Evolutionary conservation across 2,329 filamentous ascomycete genomes (phyloP).

Genomic region (Cladophialophora psammophila): DNA sequence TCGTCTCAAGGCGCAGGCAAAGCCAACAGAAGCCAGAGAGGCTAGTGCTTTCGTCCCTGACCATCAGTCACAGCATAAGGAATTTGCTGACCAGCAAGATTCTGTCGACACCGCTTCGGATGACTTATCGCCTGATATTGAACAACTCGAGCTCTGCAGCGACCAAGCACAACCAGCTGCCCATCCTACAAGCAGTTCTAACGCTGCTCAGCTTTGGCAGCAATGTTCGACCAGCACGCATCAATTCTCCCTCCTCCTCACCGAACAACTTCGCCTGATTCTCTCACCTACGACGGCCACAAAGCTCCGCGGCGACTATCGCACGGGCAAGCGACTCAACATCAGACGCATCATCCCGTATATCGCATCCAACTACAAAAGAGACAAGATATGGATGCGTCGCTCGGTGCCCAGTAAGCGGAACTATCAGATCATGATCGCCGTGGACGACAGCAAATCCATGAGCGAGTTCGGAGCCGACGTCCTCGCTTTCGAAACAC

Average conservation of each 20-base stretch:
- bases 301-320: conserved; percentile 94
- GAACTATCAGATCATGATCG: conserved; percentile 95
- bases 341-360: conserved; percentile 99
- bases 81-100: conserved; percentile 40
- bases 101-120: conserved; percentile 57
- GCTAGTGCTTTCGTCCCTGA: conserved; percentile 64
- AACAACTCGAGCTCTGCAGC: conserved; percentile 72
- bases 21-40: conserved; percentile 52
- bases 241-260: conserved; percentile 83
- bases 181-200: conserved; percentile 55
- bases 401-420: conserved; percentile 90
- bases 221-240: conserved; percentile 85
- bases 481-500: conserved; percentile 86
- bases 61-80: conserved; percentile 41
- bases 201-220: conserved; percentile 80
- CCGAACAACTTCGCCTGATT: conserved; percentile 93
- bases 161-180: conserved; percentile 39
- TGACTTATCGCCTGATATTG: conserved; percentile 50
- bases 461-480: conserved; percentile 86
- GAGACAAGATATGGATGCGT: conserved; percentile 99
- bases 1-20: conserved; percentile 44
- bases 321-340: conserved; percentile 96
- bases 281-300: conserved; percentile 93
- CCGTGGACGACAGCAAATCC: conserved; percentile 91
- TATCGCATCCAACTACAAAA: conserved; percentile 97